Evolutionary conservation across 768 basidiomycete species (phyloP), one percentile per base, ranked within the genome.

Genomic region (Filobasidium floriforme): DNA sequence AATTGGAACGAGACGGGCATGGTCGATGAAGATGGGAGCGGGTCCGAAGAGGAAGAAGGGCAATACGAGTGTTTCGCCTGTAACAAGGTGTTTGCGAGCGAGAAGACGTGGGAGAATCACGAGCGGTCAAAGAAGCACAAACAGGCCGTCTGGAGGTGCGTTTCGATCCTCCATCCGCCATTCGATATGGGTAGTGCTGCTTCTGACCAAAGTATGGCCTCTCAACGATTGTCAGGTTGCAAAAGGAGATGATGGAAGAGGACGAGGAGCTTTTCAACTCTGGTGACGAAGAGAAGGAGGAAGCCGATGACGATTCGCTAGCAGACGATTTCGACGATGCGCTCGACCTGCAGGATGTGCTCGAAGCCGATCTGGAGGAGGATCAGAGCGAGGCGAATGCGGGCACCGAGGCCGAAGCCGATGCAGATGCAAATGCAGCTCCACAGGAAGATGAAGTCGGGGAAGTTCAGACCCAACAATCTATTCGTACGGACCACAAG

Each of bases 81-180:
- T 73, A 82, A 84, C 32, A 97, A 96, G 81, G 82, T 84, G 0
- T 98, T 97, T 75, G 81, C 87, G 73, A 92, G 88, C 69, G 92
- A 97, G 72, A 89, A 90, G 0, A 90, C 92, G 5, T 99, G 93
- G 93, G 83, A 87, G 71, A 97, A 92, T 76, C 96, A 98, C 69
- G 96, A 98, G 77, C 82, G 92, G 70, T 96, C 92, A 77, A 89
- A 89, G 79, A 96, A 92, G 78, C 96, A 99, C 73, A 75, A 89
- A 75, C 90, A 88, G 77, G 89, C 92, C 68, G 85, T 98, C 14
- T 89, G 90, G 73, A 82, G 81, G 81, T 81, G 63, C 60, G 81
- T n/a, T n/a, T n/a, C n/a, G n/a, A n/a, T 74, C 2, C 7, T 1
- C 14, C 1, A 22, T 60, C 18, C 6, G 41, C 57, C 5, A 44